Base-by-base conservation (phyloP, 2,329 filamentous ascomycete species). In the Neofusicoccum laricinum region DNA sequence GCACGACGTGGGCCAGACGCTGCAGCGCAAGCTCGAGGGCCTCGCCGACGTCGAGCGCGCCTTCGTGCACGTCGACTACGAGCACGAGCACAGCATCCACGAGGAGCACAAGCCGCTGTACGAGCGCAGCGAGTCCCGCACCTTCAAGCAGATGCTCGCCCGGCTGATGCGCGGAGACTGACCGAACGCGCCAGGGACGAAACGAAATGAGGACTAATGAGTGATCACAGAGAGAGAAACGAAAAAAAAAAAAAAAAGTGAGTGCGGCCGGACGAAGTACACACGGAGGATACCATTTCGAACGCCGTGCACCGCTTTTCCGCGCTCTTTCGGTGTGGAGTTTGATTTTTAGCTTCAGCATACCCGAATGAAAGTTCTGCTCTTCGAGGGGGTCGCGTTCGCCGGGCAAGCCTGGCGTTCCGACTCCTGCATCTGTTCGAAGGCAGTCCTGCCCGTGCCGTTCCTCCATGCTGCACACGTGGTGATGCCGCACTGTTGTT, bases 1-100 rank as follows among this genome's bases (percentile, higher is more conserved):
- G 2, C 86, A 88, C 68, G 85, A 88, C 67, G 83, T 88, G 30
- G 83, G 83, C 21, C 85, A 88, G 71, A 80, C 81, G 10, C 72
- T 88, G 58, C 86, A 88, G 73, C 80, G 85, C 49, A 88, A 88
- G 74, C 78, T 88, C 12, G 86, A 88, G 75, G 74, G 74, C 30
- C 73, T 78, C 50, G 73, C 74, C 14, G 73, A 76, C 64, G 76
- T 78, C 11, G 76, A 68, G 76, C 76, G 81, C 21, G 81, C 81
- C 0, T 84, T 82, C 69, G 81, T 83, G 2, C 81, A 84, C 69
- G 73, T 82, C 55, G 81, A 83, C 67, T 83, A 83, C 55, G 76
- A 78, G 57, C 67, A 76, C 46, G 73, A 76, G 14, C 76, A 78
- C 66, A 74, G 76, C 59, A 72, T 76, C 46, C 68, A 74, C 15